Percentiles rank a stretch among this genome's conserved stretches.
phyloP scores from a whole-genome alignment of 75 land plant species.

The Chamaecyparis obtusa region DNA sequence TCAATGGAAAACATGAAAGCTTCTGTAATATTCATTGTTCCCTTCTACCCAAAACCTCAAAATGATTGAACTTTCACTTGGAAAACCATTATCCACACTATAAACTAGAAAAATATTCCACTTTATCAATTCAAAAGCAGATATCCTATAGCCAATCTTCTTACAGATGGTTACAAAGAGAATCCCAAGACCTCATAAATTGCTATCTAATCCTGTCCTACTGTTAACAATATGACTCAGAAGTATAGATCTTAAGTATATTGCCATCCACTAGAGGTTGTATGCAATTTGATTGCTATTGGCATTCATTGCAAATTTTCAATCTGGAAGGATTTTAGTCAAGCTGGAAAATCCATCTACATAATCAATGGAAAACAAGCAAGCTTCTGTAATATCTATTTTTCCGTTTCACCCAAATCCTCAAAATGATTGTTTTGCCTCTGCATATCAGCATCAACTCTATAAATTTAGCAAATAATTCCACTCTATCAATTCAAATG shows the following conservation, averaged over 20 bases:
- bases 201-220: background rate
- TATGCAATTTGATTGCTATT: background rate
- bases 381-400: background rate
- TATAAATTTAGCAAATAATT: background rate
- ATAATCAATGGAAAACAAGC: background rate
- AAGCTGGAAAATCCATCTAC: background rate
- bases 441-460: background rate
- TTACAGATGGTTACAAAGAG: too few species aligned
- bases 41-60: too few species aligned
- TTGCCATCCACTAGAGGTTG: background rate
- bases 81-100: too few species aligned
- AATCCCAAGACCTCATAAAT: too few species aligned
- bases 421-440: background rate
- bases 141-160: too few species aligned
- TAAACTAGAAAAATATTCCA: too few species aligned
- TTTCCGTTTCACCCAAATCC: background rate
- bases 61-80: too few species aligned
- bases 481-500: background rate
- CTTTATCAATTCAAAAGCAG: too few species aligned
- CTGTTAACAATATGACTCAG: background rate
- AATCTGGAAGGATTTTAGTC: background rate
- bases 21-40: too few species aligned
- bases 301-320: background rate
- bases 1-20: too few species aligned
- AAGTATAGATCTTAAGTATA: background rate